A percentile compares a stretch with the other conserved stretches of the same genome.
phyloP scores from a whole-genome alignment of 495 filamentous ascomycete species.

The Trichoderma orchidacearum region DNA sequence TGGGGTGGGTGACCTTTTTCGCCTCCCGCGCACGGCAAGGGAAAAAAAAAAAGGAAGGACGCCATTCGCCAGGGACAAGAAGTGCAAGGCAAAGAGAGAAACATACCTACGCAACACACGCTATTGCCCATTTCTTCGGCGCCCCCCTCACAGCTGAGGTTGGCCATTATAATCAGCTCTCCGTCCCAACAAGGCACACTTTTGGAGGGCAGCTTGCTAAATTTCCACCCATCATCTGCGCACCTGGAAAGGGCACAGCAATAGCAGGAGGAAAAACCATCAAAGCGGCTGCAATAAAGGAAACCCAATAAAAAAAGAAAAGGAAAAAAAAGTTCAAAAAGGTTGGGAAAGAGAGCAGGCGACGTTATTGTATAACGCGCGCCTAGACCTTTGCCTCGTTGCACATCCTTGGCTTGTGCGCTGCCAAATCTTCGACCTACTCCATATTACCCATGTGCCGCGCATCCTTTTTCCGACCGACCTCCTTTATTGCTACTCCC shows the following conservation, averaged over 20 bases:
- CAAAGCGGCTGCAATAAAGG: too few relatives aligned
- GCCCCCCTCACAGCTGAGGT: too few relatives aligned
- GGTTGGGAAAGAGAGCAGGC: neutral
- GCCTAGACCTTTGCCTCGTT: neutral
- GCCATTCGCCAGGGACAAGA: too few relatives aligned
- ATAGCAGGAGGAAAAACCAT: too few relatives aligned
- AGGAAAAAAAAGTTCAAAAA: neutral
- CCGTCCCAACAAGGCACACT: too few relatives aligned
- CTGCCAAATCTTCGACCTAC: neutral
- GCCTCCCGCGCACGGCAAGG: conserved; percentile 1
- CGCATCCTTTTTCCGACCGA: conserved; percentile 1
- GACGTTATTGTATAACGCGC: neutral
- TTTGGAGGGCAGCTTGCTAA: too few relatives aligned
- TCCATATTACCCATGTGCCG: neutral
- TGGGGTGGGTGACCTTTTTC: neutral
- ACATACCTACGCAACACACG: too few relatives aligned
- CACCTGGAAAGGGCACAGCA: too few relatives aligned
- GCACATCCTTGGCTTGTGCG: conserved; percentile 1
- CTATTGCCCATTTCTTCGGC: too few relatives aligned
- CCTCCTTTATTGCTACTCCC: neutral
- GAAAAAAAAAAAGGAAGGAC: neutral
- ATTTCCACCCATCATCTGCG: too few relatives aligned
- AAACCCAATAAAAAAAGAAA: neutral
- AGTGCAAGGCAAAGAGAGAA: neutral
- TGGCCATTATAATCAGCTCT: too few relatives aligned